Conservation (phyloP, 495 filamentous ascomycete species). For the Penicillium salamii region DNA sequence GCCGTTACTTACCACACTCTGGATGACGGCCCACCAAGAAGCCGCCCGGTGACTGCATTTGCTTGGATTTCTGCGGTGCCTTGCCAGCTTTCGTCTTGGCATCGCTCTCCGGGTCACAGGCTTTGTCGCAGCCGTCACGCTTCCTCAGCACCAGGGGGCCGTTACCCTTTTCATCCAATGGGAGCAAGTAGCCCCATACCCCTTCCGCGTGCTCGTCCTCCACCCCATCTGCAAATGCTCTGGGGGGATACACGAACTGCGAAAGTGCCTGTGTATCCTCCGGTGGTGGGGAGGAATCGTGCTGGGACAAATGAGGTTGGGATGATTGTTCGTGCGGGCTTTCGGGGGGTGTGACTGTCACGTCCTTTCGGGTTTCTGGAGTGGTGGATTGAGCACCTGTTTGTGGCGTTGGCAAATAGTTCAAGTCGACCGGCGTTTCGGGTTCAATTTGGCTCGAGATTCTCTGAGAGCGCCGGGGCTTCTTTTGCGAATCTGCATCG, state of each 20-base stretch:
- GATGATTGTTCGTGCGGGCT: constrained; percentile 54
- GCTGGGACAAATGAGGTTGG: constrained; percentile 59
- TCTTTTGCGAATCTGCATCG: constrained; percentile 44
- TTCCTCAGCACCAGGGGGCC: constrained; percentile 72
- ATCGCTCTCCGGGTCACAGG: constrained; percentile 36
- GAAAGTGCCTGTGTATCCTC: constrained; percentile 66
- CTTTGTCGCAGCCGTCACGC: constrained; percentile 59
- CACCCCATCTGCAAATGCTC: constrained; percentile 74
- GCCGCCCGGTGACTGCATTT: constrained; percentile 65
- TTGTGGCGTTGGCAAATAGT: constrained; percentile 79
- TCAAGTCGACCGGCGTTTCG: constrained; percentile 58
- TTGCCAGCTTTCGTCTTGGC: constrained; percentile 24
- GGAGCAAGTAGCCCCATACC: constrained; percentile 93
- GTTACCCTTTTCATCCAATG: constrained; percentile 65
- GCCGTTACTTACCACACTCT: constrained; percentile 74
- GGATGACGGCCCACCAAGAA: constrained; percentile 91
- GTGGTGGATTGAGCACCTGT: constrained; percentile 65
- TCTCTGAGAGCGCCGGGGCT: constrained; percentile 51
- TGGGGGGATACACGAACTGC: constrained; percentile 74
- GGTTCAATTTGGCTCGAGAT: constrained; percentile 53
- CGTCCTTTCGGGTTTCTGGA: constrained; percentile 63
- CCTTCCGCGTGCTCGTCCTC: constrained; percentile 78
- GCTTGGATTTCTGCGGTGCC: constrained; percentile 32
- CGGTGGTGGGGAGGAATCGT: constrained; percentile 61
- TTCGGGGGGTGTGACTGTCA: constrained; percentile 69